Evolutionary conservation across 148 eudicot genomes (phyloP).

Genomic region (Amaranthus palmeri): DNA sequence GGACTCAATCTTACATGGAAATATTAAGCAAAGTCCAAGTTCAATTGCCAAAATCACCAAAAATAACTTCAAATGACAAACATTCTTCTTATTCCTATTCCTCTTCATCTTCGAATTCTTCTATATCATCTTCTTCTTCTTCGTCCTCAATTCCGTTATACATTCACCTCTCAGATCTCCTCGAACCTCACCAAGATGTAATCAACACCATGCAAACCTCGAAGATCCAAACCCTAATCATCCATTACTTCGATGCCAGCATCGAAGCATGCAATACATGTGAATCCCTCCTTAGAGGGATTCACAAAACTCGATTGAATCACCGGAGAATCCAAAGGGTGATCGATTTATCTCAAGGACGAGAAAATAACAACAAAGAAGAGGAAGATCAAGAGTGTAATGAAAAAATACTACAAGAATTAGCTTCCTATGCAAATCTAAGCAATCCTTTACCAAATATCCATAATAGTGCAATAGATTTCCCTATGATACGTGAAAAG

Average conservation of each 20-base stretch:
- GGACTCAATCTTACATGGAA: conserved; percentile 37
- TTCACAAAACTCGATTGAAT: conserved; percentile 51
- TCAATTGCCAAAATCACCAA: conserved; percentile 20
- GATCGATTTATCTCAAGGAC: conserved; percentile 23
- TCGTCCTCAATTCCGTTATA: conserved; percentile 12
- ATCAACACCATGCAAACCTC: conserved; percentile 29
- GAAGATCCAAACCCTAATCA: conserved; percentile 35
- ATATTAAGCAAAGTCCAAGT: conserved; percentile 38
- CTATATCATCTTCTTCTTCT: neutral
- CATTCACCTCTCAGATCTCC: conserved; percentile 25
- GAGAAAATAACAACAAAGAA: neutral
- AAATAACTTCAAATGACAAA: neutral
- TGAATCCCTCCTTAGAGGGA: conserved; percentile 44
- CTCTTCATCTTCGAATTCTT: neutral
- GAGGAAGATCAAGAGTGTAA: neutral
- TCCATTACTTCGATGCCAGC: conserved; percentile 55
- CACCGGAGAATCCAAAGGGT: conserved; percentile 33
- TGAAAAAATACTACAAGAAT: conserved; percentile 27
- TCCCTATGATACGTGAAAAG: conserved; percentile 29
- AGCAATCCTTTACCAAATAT: conserved; percentile 45
- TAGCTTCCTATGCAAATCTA: conserved; percentile 34
- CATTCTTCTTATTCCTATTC: neutral
- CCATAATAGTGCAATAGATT: conserved; percentile 24
- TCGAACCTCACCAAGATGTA: conserved; percentile 56
- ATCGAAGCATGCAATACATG: conserved; percentile 52